phyloP scores from a whole-genome alignment of 1,284 basidiomycete species.

The Puccinia polysora region DNA sequence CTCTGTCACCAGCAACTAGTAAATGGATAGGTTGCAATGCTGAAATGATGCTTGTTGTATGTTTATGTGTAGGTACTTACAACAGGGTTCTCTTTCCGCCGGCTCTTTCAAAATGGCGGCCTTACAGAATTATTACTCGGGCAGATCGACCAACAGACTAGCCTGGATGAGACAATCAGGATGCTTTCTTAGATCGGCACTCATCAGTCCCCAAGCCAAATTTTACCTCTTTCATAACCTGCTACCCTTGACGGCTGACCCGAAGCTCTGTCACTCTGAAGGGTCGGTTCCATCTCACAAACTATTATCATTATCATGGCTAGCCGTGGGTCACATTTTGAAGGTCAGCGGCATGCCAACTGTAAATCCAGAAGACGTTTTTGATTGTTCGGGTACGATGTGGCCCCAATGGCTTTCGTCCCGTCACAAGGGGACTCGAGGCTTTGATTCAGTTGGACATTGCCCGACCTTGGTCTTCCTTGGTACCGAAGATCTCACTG shows the following conservation, averaged over 20 bases:
- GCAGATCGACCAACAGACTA: slow-evolving; percentile 76
- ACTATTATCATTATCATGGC: slow-evolving; percentile 14
- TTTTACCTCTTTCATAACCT: slow-evolving; percentile 72
- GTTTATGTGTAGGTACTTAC: too few relatives aligned
- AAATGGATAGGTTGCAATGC: too few relatives aligned
- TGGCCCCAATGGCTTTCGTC: slow-evolving; percentile 14
- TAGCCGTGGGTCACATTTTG: neutral
- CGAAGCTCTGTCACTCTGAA: neutral
- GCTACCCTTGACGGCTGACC: slow-evolving; percentile 59
- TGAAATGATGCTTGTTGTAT: too few relatives aligned
- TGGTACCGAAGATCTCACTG: slow-evolving; percentile 4
- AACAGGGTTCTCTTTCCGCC: too few relatives aligned
- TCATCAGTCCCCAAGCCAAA: slow-evolving; percentile 60
- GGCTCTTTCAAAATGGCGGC: slow-evolving; percentile 1
- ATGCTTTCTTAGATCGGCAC: slow-evolving; percentile 66
- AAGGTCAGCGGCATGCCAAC: neutral
- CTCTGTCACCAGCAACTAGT: too few relatives aligned
- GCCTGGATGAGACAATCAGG: slow-evolving; percentile 74
- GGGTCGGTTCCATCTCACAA: neutral
- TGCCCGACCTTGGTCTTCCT: slow-evolving; percentile 26
- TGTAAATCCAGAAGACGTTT: neutral
- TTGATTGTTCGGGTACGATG: slow-evolving; percentile 8
- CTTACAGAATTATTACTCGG: slow-evolving; percentile 64
- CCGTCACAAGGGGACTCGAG: neutral
- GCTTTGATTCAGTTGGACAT: neutral